Percentiles rank a stretch among this genome's conserved stretches.
Evolutionary conservation across 140 eudicot genomes (phyloP).

Genomic region (Stevia rebaudiana): DNA sequence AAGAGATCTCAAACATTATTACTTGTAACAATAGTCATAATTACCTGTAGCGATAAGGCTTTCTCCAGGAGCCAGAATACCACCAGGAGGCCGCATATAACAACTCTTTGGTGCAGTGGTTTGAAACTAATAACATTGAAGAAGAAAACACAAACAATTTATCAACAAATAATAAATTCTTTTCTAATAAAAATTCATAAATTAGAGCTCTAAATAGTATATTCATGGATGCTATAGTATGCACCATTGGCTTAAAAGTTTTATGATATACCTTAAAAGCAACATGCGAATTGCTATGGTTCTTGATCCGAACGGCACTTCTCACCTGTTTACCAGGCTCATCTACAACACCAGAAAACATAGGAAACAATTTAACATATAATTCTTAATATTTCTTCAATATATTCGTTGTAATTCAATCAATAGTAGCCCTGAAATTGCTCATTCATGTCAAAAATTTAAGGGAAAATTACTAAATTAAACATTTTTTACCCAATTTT

Average conservation of each 20-base stretch:
- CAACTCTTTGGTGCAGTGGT: conserved; percentile 96
- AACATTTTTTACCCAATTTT: too few species aligned
- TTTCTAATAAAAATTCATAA: not conserved
- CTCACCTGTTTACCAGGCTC: conserved; percentile 90
- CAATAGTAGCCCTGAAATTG: not conserved
- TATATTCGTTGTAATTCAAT: not conserved
- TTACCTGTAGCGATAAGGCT: conserved; percentile 83
- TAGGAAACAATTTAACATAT: conserved; percentile 1
- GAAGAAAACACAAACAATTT: conserved; percentile 7
- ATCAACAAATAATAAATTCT: not conserved
- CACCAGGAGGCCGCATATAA: conserved; percentile 95
- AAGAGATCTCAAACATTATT: too few species aligned
- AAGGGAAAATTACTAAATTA: not conserved
- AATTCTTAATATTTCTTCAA: not conserved
- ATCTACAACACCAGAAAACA: conserved; percentile 42
- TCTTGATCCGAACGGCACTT: conserved; percentile 84
- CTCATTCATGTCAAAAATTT: not conserved
- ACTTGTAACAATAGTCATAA: not conserved
- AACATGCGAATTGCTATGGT: conserved; percentile 72
- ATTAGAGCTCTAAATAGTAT: not conserved
- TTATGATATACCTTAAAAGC: conserved; percentile 71
- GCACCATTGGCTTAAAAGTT: not conserved
- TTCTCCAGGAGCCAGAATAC: conserved; percentile 83
- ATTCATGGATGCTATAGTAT: not conserved
- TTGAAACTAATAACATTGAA: conserved; percentile 53